Conservation (phyloP, 176 grass and related monocot genomes). For the Oryza punctata region DNA sequence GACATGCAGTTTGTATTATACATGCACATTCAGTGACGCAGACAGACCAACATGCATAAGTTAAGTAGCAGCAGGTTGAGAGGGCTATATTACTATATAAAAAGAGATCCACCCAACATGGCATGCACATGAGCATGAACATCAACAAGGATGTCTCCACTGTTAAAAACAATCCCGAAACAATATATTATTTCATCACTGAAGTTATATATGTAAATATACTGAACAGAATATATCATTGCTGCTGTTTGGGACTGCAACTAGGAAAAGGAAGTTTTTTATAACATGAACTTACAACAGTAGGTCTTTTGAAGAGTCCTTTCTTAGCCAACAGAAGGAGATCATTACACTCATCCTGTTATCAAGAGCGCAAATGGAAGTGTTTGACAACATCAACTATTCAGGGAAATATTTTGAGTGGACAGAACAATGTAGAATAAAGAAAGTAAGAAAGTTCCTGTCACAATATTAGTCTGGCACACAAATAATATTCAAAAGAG, state of each 20-base stretch:
- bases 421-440: slow-evolving; percentile 1
- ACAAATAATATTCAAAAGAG: not conserved
- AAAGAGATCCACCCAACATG: not conserved
- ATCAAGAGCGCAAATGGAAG: slow-evolving; percentile 35
- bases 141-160: not conserved
- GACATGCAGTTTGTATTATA: not conserved
- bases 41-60: not conserved
- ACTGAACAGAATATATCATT: not conserved
- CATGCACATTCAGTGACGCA: not conserved
- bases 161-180: not conserved
- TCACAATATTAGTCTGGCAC: not conserved
- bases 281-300: slow-evolving; percentile 62
- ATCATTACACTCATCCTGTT: slow-evolving; percentile 76
- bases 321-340: slow-evolving; percentile 60
- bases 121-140: not conserved
- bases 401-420: slow-evolving; percentile 8
- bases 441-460: not conserved
- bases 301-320: slow-evolving; percentile 61
- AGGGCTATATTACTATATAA: not conserved
- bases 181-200: not conserved
- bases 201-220: not conserved
- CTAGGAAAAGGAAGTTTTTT: not conserved
- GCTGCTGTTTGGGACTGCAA: slow-evolving; percentile 8
- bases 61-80: not conserved
- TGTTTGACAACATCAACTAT: slow-evolving; percentile 25